Evolutionary conservation across 495 filamentous ascomycete species (phyloP).

Genomic region (Opeltia flavorubescens): DNA sequence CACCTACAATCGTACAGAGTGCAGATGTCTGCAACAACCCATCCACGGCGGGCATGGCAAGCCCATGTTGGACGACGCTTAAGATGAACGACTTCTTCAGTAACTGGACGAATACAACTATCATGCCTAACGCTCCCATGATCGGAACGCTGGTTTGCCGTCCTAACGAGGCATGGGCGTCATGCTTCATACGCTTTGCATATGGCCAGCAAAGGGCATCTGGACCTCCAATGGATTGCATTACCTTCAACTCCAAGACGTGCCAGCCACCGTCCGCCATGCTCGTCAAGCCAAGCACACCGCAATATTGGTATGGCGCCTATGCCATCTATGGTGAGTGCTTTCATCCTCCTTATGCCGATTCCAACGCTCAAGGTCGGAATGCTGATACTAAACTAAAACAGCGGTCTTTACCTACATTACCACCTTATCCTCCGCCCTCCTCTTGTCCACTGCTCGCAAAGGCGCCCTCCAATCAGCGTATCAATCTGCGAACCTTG

Average conservation of each 20-base stretch:
- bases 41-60: neutral
- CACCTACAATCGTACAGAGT: neutral
- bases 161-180: neutral
- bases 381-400: neutral
- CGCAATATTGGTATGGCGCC: neutral
- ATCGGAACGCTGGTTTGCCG: neutral
- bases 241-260: neutral
- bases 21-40: neutral
- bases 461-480: neutral
- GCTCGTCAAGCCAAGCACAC: neutral
- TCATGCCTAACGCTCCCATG: neutral
- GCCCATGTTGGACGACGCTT: neutral
- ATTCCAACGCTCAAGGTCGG: neutral
- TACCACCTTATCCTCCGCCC: neutral
- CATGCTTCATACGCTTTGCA: neutral
- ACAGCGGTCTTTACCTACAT: neutral
- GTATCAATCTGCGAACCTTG: neutral
- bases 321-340: neutral
- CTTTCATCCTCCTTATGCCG: neutral
- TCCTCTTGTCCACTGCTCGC: neutral
- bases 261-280: neutral
- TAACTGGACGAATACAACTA: neutral
- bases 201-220: neutral
- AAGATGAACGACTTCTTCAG: neutral
- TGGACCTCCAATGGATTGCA: neutral